Conservation (phyloP, 1,139 yeast genomes). For the Blastobotrys buckinghamii region DNA sequence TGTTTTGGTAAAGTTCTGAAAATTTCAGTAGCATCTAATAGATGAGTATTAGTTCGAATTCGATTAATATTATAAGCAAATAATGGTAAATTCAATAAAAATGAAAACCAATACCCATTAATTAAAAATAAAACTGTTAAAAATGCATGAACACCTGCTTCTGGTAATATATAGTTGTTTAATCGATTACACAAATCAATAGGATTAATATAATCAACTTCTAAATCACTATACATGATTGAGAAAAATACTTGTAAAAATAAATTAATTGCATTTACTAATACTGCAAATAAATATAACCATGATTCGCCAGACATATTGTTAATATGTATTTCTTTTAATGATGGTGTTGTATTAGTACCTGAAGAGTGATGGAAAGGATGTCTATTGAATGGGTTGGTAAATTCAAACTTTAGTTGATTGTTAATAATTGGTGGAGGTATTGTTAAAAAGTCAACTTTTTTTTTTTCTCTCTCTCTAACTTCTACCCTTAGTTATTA, state of each 20-base stretch:
- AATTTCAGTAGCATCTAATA: slow-evolving; percentile 96
- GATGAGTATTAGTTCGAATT: slow-evolving; percentile 47
- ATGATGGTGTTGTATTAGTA: not conserved
- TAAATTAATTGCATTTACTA: slow-evolving; percentile 78
- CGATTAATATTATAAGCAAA: slow-evolving; percentile 46
- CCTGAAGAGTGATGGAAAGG: not conserved
- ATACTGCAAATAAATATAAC: slow-evolving; percentile 54
- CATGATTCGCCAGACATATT: slow-evolving; percentile 35
- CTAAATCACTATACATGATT: slow-evolving; percentile 88
- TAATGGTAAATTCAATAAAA: slow-evolving; percentile 79
- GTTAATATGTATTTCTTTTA: not conserved
- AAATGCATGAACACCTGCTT: slow-evolving; percentile 77
- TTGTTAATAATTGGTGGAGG: too few species aligned
- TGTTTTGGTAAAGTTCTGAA: slow-evolving; percentile 90
- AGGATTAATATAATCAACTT: slow-evolving; percentile 85
- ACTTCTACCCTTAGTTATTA: too few species aligned
- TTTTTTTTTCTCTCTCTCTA: too few species aligned
- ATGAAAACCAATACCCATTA: slow-evolving; percentile 92
- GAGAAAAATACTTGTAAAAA: slow-evolving; percentile 91
- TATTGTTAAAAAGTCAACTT: too few species aligned
- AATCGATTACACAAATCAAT: slow-evolving; percentile 92
- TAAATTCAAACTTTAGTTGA: not conserved
- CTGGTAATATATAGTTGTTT: slow-evolving; percentile 86
- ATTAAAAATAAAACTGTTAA: slow-evolving; percentile 66
- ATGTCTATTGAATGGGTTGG: not conserved